Base-by-base conservation (phyloP, 2,329 filamentous ascomycete species). In the Cytospora mali region DNA sequence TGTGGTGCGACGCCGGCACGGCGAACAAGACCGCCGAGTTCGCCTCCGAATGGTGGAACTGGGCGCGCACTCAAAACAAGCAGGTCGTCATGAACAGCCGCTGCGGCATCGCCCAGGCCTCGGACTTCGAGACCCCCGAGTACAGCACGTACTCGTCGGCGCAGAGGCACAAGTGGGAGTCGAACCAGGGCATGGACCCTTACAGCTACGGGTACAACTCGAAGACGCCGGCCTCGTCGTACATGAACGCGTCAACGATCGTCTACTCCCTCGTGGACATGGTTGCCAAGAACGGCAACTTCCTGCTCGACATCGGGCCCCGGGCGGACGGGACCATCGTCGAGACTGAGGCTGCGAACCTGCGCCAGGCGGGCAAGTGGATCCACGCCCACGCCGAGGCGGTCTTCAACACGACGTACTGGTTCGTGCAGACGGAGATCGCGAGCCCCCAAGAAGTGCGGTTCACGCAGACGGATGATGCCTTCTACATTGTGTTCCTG, bases 91-190 rank as follows among this genome's bases (percentile, higher is more conserved):
- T 86, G 68, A 85, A 88, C 72, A 77, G 77, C 52, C 80, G 84
- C 9, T 88, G 85, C 70, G 84, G 84, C 4, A 71, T 84, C 0
- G 75, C 80, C 0, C 78, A 79, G 51, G 71, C 72, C 1, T 74
- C 73, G 14, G 84, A 87, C 72, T 87, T 86, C 67, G 84, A 87
- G 69, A 87, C 84, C 1, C 84, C 84, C 0, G 84, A 87, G 69
- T 88, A 87, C 69, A 74, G 75, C 29, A 76, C 75, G 9, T 84
- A 81, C 69, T 72, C 75, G 3, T 76, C 79, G 3, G 77, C 80
- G 10, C 82, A 84, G 70, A 70, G 75, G 33, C 75, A 82, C 29
- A 87, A 87, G 71, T 88, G 84, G 84, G 85, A 87, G 72, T 80
- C 74, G 48, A 87, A 81, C 71, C 77, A 77, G 49, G 84, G 84